Evolutionary conservation across 129 eudicot genomes (phyloP).

Genomic region (carrot (Daucus carota)): DH1_v3.0 NC_030385.2:33638501-33639000

Average conservation of each 20-base stretch:
- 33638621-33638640: conserved; percentile 53
- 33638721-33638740: conserved; percentile 32
- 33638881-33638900: not conserved
- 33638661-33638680: conserved; percentile 94
- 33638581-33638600: conserved; percentile 97
- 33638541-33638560: conserved; percentile 80
- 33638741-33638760: not conserved
- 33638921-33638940: too few species aligned
- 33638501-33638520: conserved; percentile 63
- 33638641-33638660: conserved; percentile 72
- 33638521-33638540: conserved; percentile 82
- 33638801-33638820: not conserved
- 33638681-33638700: conserved; percentile 86
- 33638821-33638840: not conserved
- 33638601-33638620: conserved; percentile 60
- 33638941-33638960: not conserved
- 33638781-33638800: not conserved
- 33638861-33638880: not conserved
- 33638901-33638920: not conserved
- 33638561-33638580: conserved; percentile 99
- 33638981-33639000: not conserved
- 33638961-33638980: not conserved
- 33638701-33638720: conserved; percentile 97
- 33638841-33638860: not conserved
- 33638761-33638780: not conserved